Evolutionary conservation across 2,329 filamentous ascomycete genomes (phyloP), one percentile per base, ranked within the genome.

Genomic region (Aspergillus arachidicola): DNA sequence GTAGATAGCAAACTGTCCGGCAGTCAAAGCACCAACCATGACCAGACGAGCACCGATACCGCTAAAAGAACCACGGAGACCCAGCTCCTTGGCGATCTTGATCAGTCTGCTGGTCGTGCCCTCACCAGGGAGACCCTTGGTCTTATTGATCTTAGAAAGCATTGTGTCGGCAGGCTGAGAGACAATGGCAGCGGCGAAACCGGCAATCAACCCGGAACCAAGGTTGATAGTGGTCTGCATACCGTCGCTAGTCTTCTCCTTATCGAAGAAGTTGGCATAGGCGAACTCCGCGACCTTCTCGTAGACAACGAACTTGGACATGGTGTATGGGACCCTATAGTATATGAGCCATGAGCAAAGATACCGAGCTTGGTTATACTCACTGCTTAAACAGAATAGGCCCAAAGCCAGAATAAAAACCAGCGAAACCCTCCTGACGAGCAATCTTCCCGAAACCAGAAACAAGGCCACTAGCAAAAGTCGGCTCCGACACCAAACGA

Each of bases 61-160:
- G 74, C 85, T 83, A 84, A 89, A 96, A 61, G 87, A 91, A 72
- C 92, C 92, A 72, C 85, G 85, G 79, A 96, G 66, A 77, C 92
- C 92, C 73, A 96, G 90, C 83, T 96, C 92, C 82, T 89, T 90
- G 72, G 83, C 91, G 76, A 96, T 96, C 89, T 95, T 95, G 85
- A 94, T 85, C 76, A 96, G 83, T 80, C 92, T 90, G 79, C 84
- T 86, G 77, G 86, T 87, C 73, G 91, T 95, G 75, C 92, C 88
- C 85, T 96, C 91, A 85, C 92, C 92, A 69, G 92, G 92, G 64
- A 88, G 84, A 82, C 91, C 92, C 85, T 92, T 89, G 82, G 91
- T 92, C 90, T 95, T 95, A 90, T 96, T 96, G 86, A 96, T 95
- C 88, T 94, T 95, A 83, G 87, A 91, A 69, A 96, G 89, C 92